phyloP scores from a whole-genome alignment of 169 alveolate species.

The Cryptosporidium parvum region DNA sequence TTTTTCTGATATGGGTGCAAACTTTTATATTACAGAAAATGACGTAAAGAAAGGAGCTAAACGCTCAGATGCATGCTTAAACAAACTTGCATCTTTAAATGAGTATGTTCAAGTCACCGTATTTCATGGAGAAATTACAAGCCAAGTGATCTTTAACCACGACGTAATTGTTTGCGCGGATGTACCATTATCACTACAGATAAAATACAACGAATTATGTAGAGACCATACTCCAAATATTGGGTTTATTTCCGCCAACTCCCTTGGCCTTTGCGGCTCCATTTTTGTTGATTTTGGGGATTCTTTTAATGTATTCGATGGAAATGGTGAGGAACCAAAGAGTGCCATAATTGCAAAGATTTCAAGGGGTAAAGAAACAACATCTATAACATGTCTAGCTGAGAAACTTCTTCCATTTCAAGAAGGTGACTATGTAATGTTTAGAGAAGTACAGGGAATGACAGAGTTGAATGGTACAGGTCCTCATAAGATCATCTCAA shows the following conservation, averaged over 20 bases:
- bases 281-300: conserved; percentile 96
- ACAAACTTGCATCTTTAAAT: conserved; percentile 91
- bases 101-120: conserved; percentile 88
- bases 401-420: conserved; percentile 92
- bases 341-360: conserved; percentile 87
- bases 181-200: conserved; percentile 70
- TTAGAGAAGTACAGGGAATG: conserved; percentile 97
- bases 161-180: conserved; percentile 88
- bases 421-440: conserved; percentile 95
- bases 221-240: conserved; percentile 75
- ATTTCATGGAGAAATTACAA: conserved; percentile 77
- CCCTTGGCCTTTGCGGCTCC: conserved; percentile 94
- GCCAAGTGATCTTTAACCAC: conserved; percentile 81
- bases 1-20: conserved; percentile 92
- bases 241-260: conserved; percentile 78
- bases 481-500: conserved; percentile 89
- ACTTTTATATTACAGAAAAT: conserved; percentile 91
- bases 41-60: conserved; percentile 87
- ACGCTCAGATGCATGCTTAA: conserved; percentile 90
- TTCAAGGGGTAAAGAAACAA: conserved; percentile 77
- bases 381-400: conserved; percentile 84
- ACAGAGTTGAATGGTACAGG: conserved; percentile 91
- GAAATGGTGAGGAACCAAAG: conserved; percentile 89
- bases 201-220: conserved; percentile 74
- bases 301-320: conserved; percentile 87